Evolutionary conservation across 2,329 filamentous ascomycete species (phyloP), one percentile per base, ranked within the genome.

Genomic region (Fusarium sp.): DNA sequence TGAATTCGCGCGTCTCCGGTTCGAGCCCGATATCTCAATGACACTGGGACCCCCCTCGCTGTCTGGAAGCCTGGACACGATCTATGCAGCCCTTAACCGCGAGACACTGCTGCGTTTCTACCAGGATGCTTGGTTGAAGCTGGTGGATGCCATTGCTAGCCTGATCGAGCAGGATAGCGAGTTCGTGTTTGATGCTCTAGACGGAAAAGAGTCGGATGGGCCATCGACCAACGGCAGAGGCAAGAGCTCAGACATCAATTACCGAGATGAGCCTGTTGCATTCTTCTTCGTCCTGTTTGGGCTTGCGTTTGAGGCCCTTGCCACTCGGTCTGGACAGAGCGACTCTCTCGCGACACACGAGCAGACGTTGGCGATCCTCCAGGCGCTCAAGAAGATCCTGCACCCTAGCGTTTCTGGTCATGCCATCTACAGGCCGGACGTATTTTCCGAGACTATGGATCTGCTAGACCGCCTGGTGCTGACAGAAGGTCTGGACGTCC

Each of bases 261-360:
- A 99, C 81, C 94, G 97, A 57, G 96, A 98, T 80, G 97, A 99
- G 81, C 97, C 97, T 0, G 95, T 98, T 2, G 97, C 97, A 1
- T 99, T 99, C 87, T 99, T 99, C 86, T 99, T 99, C 79, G 96
- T 99, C 16, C 89, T 99, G 0, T 99, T 98, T 78, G 97, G 97
- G 13, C 92, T 99, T 67, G 95, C 96, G 0, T 98, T 99, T 77
- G 97, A 99, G 83, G 96, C 97, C 20, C 89, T 99, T 25, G 96
- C 96, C 9, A 95, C 94, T 8, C 92, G 95, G 56, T 92, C 93
- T 6, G 82, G 82, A 3, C 82, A 84, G 60, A 80, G 74, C 62
- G 83, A 84, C 63, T 85, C 83, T 4, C 87, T 95, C 34, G 92
- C 92, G 5, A 91, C 91, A 0, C 92, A 92, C 73, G 92, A 93